phyloP scores from a whole-genome alignment of 208 protist species.

The Leishmania turanica region DNA sequence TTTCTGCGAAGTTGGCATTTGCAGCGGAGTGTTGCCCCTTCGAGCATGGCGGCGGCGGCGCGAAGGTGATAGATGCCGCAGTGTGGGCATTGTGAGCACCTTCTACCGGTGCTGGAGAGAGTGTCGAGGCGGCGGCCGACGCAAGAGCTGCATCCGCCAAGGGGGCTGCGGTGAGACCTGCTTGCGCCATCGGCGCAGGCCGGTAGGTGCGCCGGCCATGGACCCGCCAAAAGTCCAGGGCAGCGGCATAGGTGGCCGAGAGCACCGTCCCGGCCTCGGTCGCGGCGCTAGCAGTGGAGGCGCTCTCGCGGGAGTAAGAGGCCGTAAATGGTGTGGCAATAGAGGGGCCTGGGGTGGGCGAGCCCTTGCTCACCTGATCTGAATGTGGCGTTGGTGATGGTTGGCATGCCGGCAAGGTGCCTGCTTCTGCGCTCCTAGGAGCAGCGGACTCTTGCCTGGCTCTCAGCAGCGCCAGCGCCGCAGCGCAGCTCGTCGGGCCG shows the following conservation, averaged over 20 bases:
- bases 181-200: background rate
- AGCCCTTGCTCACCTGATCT: background rate
- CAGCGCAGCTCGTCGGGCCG: background rate
- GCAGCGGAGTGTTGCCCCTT: background rate
- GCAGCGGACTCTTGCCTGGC: background rate
- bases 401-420: background rate
- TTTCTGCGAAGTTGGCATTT: background rate
- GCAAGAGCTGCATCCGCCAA: background rate
- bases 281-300: background rate
- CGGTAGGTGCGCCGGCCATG: background rate
- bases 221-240: slow-evolving; percentile 14
- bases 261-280: background rate
- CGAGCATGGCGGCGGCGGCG: background rate
- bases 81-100: background rate
- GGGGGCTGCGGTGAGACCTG: background rate
- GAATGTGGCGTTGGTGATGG: background rate
- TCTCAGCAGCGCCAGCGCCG: background rate
- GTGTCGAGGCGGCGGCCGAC: background rate
- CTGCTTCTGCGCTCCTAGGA: background rate
- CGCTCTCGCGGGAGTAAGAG: background rate
- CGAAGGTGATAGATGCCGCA: background rate
- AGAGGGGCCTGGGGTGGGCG: background rate
- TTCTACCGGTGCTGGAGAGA: background rate
- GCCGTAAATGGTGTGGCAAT: background rate
- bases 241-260: slow-evolving; percentile 19